Conservation (phyloP, 257 asterid species). For the Leptodermis oblonga region DNA sequence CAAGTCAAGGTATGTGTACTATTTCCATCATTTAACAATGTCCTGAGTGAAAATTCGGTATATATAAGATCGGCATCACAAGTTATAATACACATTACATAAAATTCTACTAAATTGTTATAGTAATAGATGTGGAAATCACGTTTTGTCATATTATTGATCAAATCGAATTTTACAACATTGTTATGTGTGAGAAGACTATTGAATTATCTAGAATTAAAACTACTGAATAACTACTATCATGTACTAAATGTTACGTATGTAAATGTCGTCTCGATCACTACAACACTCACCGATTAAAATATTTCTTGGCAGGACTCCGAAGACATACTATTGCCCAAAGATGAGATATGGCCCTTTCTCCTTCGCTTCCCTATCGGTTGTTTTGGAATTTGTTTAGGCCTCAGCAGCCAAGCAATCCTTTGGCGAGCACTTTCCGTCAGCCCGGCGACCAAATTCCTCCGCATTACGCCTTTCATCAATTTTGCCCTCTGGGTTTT, state of each 20-base stretch:
- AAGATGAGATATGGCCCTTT: slow-evolving; percentile 84
- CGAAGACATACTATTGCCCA: slow-evolving; percentile 84
- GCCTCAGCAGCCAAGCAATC: slow-evolving; percentile 90
- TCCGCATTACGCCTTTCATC: slow-evolving; percentile 57
- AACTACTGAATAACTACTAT: too few relatives aligned
- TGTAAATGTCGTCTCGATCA: too few relatives aligned
- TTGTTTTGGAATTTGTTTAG: slow-evolving; percentile 84
- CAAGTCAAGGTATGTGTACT: slow-evolving; percentile 90
- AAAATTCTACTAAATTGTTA: too few relatives aligned
- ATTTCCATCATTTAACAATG: background rate
- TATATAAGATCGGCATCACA: too few relatives aligned
- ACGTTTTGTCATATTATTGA: too few relatives aligned
- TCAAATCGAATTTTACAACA: too few relatives aligned
- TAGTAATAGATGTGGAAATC: too few relatives aligned
- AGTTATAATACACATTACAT: too few relatives aligned
- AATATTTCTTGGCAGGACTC: slow-evolving; percentile 47
- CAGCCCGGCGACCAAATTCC: slow-evolving; percentile 66
- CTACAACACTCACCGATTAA: background rate
- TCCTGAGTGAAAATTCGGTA: background rate
- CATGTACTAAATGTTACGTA: too few relatives aligned
- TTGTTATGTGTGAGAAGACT: too few relatives aligned
- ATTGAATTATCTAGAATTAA: too few relatives aligned
- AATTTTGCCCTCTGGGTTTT: slow-evolving; percentile 72
- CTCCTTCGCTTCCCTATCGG: slow-evolving; percentile 94
- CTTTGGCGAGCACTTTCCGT: slow-evolving; percentile 66